Percentiles rank a stretch among this genome's conserved stretches.
These are phyloP conservation scores for Ephemerocybe angulata DNA, from an alignment of 768 basidiomycete species.

Conservation along the genomic window DNA sequence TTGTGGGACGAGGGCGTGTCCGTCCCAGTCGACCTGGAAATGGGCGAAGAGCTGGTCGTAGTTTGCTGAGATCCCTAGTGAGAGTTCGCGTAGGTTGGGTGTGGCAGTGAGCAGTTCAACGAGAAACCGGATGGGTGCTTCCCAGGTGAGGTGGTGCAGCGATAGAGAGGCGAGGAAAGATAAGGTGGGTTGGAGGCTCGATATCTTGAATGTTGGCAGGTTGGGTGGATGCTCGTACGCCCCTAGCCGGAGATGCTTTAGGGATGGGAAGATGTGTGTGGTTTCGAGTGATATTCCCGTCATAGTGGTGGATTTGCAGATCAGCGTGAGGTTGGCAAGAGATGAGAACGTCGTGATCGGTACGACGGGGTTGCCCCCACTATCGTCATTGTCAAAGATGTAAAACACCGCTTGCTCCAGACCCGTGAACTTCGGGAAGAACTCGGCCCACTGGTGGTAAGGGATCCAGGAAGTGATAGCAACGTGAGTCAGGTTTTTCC, in stretches of 20 bases:
- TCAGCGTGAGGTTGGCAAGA: not conserved
- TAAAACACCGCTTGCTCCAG: constrained; percentile 2
- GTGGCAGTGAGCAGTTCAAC: not conserved
- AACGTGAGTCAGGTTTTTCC: constrained; percentile 7
- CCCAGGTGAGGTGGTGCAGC: constrained; percentile 3
- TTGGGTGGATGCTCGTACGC: not conserved
- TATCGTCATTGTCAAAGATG: not conserved
- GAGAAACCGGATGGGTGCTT: not conserved
- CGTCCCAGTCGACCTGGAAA: constrained; percentile 9
- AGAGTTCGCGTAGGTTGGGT: not conserved
- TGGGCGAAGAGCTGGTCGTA: constrained; percentile 6
- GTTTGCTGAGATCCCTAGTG: constrained; percentile 4
- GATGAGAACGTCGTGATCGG: not conserved
- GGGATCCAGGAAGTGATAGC: constrained; percentile 1
- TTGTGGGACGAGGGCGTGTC: not conserved
- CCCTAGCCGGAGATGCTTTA: constrained; percentile 1
- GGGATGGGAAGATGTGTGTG: not conserved
- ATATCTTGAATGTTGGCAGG: not conserved
- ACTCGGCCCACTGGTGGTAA: not conserved
- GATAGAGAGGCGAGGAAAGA: constrained; percentile 4
- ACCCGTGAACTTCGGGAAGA: not conserved
- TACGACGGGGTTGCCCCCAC: not conserved
- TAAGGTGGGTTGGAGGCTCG: not conserved
- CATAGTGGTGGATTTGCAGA: not conserved
- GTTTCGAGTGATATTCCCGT: not conserved